Evolutionary conservation across 2,329 filamentous ascomycete genomes (phyloP).

Genomic region (Trichoderma guizhouense): DNA sequence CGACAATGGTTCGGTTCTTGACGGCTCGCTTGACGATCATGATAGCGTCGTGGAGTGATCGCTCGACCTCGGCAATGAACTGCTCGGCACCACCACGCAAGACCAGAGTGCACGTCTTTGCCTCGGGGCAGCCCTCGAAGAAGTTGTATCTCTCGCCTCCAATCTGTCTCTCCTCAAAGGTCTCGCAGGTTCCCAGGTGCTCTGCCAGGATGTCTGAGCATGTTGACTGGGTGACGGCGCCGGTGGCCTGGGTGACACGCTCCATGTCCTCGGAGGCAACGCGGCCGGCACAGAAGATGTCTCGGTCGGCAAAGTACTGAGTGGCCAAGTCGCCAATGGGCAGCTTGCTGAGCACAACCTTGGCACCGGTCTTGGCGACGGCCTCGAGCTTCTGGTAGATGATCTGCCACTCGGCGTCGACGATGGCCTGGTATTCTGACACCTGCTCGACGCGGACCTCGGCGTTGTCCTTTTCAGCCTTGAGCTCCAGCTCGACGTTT

Average conservation of each 20-base stretch:
- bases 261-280: slow-evolving; percentile 91
- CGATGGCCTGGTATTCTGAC: slow-evolving; percentile 98
- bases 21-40: slow-evolving; percentile 99
- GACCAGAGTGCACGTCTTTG: slow-evolving; percentile 94
- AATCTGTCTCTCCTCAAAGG: slow-evolving; percentile 94
- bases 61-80: slow-evolving; percentile 98
- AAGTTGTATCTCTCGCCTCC: slow-evolving; percentile 98
- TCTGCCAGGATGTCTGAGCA: slow-evolving; percentile 90
- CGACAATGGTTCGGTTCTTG: slow-evolving; percentile 91
- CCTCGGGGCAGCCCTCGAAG: slow-evolving; percentile 91
- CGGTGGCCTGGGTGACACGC: slow-evolving; percentile 90
- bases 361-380: slow-evolving; percentile 87
- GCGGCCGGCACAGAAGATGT: slow-evolving; percentile 96
- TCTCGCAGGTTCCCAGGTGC: slow-evolving; percentile 86
- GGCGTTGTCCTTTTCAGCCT: slow-evolving; percentile 98
- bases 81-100: slow-evolving; percentile 96
- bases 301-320: slow-evolving; percentile 95
- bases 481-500: slow-evolving; percentile 96
- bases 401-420: slow-evolving; percentile 99
- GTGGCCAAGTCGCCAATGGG: slow-evolving; percentile 97
- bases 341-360: slow-evolving; percentile 95
- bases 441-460: slow-evolving; percentile 98
- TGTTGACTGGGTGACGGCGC: slow-evolving; percentile 87
- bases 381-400: slow-evolving; percentile 99
- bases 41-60: slow-evolving; percentile 95